These are phyloP conservation scores for Eucalyptus albens DNA, from an alignment of 345 rosid species.

Conservation along the genomic window DNA sequence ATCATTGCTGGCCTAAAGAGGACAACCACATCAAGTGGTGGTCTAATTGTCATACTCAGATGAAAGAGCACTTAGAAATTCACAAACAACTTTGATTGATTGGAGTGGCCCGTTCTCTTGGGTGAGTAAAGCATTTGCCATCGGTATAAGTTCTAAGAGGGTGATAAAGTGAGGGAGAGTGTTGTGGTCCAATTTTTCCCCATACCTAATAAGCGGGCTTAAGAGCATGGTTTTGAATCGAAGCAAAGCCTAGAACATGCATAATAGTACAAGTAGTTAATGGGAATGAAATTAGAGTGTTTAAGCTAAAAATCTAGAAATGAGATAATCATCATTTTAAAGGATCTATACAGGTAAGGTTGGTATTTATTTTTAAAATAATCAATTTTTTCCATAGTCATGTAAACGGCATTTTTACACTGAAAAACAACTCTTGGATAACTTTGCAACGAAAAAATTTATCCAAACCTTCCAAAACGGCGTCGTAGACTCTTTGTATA, in stretches of 20 bases:
- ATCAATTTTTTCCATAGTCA: neutral
- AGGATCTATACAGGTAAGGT: neutral
- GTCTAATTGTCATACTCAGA: neutral
- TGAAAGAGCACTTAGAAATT: neutral
- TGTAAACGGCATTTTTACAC: neutral
- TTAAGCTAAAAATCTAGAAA: too few species aligned
- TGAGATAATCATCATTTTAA: neutral
- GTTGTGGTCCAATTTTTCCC: too few species aligned
- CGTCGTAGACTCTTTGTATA: neutral
- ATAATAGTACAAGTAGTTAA: too few species aligned
- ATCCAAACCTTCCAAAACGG: neutral
- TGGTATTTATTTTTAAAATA: neutral
- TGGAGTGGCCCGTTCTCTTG: too few species aligned
- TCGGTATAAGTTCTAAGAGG: too few species aligned
- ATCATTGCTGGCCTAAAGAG: neutral
- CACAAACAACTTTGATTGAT: neutral
- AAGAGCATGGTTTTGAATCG: too few species aligned
- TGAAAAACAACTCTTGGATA: neutral
- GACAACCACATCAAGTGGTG: neutral
- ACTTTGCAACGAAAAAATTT: neutral
- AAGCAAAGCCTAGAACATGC: too few species aligned
- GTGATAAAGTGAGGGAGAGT: too few species aligned
- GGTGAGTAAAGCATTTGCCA: too few species aligned
- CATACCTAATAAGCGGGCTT: too few species aligned
- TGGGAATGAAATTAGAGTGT: neutral